These are phyloP conservation scores for Lecanosticta acicola DNA, from an alignment of 2,329 filamentous ascomycete genomes.

Conservation along the genomic window DNA sequence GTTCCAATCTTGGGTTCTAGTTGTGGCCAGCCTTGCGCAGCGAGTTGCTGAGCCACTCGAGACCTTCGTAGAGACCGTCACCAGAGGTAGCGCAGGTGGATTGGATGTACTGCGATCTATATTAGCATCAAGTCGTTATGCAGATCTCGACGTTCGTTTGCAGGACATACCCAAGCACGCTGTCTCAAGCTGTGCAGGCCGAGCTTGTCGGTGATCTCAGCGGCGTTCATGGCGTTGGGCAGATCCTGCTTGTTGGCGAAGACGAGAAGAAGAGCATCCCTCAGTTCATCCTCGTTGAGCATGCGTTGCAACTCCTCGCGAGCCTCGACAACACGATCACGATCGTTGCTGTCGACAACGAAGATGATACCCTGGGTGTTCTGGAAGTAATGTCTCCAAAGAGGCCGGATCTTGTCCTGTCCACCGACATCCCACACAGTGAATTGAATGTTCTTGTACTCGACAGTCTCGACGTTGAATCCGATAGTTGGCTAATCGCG, in stretches of 20 bases:
- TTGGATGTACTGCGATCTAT: conserved; percentile 76
- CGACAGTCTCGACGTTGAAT: conserved; percentile 98
- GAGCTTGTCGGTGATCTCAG: conserved; percentile 99
- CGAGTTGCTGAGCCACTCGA: conserved; percentile 58
- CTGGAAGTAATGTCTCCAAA: conserved; percentile 97
- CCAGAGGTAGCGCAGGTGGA: conserved; percentile 97
- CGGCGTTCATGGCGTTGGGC: conserved; percentile 96
- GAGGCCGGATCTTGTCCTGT: conserved; percentile 95
- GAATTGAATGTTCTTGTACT: conserved; percentile 99
- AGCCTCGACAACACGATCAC: conserved; percentile 85
- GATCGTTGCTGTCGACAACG: conserved; percentile 94
- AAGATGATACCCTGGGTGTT: conserved; percentile 96
- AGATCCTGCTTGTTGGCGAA: conserved; percentile 99
- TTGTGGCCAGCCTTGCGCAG: conserved; percentile 50
- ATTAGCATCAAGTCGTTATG: conserved; percentile 1
- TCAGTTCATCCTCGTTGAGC: conserved; percentile 96
- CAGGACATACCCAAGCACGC: conserved; percentile 86
- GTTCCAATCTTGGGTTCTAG: conserved; percentile 25
- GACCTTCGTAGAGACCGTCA: conserved; percentile 99
- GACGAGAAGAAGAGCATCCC: conserved; percentile 86
- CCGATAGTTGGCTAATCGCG: conserved; percentile 38
- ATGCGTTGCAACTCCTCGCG: conserved; percentile 91
- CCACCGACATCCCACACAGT: conserved; percentile 99
- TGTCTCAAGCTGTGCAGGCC: conserved; percentile 98
- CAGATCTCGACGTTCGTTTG: background rate